Base-by-base conservation (phyloP, 495 filamentous ascomycete species). In the Penicillium riverlandense region DNA sequence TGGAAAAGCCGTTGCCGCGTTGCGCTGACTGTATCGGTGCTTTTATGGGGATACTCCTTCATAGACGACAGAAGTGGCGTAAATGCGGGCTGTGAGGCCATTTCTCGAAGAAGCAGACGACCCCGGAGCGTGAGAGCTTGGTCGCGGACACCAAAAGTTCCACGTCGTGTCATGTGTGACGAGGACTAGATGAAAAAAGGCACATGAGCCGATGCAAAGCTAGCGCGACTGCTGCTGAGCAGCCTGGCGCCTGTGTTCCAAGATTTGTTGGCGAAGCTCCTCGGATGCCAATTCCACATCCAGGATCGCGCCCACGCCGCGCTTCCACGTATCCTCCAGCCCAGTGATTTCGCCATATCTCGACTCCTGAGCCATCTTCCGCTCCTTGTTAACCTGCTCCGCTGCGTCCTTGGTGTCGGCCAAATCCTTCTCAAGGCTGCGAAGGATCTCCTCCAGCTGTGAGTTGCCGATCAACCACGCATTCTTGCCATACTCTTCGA, bases 381-480 rank as follows among this genome's bases (percentile, higher is more conserved):
- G 72, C 59, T 77, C 72, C 54, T 83, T 75, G 48, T 87, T 89
- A 2, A 89, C 67, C 15, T 74, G 56, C 62, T 92, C 88, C 43
- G 84, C 72, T 55, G 82, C 75, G 44, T 70, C 66, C 67, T 80
- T 82, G 16, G 69, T 63, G 28, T 69, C 76, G 12, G 77, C 83
- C 50, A 98, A 68, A 49, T 96, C 89, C 48, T 71, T 74, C 73
- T 96, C 91, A n/a, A 94, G 49, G 4, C 55, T 64, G 11, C 75
- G 71, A 40, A 96, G 67, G 27, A 88, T 74, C 35, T 77, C 78
- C 61, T 95, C 90, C 22, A 89, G 50, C 44, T 88, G 79, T 46
- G 77, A 74, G 65, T 97, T 97, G 7, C 80, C 82, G 9, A 95
- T 73, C 43, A 97, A 68, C 90, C 91, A 96, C 10, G 86, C 84